Evolutionary conservation across 352 stramenopile genomes (phyloP), one percentile per base, ranked within the genome.

Genomic region (Thraustochytrium striatum): DNA sequence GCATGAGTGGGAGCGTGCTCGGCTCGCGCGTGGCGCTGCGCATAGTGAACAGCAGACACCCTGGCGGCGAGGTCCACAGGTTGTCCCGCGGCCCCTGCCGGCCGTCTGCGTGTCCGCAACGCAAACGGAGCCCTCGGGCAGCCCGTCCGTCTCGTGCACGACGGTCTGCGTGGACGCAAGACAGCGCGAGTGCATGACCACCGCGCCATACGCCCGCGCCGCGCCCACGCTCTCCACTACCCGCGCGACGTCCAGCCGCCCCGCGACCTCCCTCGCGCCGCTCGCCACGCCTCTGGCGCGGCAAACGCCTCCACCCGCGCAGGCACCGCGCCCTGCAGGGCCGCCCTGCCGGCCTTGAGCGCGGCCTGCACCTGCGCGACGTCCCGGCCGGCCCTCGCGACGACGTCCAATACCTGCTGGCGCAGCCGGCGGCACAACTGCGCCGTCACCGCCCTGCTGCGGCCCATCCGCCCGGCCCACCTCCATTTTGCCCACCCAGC

Each of bases 61-160:
- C 70, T 16, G 58, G 70, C 39, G 70, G 70, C 11, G 32, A 65
- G 19, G 70, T 75, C 70, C 70, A 80, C 50, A 59, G 13, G 43
- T 80, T 80, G 32, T 39, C 33, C 70, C 70, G 36, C 70, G 55
- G 16, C 70, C 70, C 25, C 43, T 81, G 16, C 70, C 70, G 2
- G 55, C 39, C 16, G 55, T 70, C 41, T 80, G 70, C 33, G 43
- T 32, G 70, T 80, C 70, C 39, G 55, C 28, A 5, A 80, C 70
- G 55, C 55, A 69, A 16, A 80, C 11, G 11, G 55, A 65, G 16
- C 70, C 70, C 47, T 70, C 55, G 25, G 58, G 70, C 9, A 80
- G 33, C 21, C 0, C 32, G 41, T 38, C 52, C 35, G 50, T 33
- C 50, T 75, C 65, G 41, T 75, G 68, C 0, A 75, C 8, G 21